Evolutionary conservation across 2,329 filamentous ascomycete species (phyloP).

Genomic region (Chaetomiaceae sp.): DNA sequence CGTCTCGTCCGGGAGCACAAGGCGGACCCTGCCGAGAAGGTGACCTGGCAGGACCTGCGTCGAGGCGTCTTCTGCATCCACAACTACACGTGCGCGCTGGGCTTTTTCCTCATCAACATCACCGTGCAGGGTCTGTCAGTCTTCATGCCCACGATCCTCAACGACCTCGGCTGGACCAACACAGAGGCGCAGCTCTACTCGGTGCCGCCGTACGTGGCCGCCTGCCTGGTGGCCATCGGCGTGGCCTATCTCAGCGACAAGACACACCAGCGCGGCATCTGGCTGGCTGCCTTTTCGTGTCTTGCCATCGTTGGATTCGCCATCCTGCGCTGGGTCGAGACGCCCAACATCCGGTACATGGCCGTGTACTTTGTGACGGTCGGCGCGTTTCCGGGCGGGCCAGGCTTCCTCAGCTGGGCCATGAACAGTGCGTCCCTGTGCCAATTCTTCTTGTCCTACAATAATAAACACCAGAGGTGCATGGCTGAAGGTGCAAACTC

Average conservation of each 20-base stretch:
- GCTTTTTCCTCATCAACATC: constrained; percentile 56
- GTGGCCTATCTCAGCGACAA: constrained; percentile 37
- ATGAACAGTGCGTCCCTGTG: constrained; percentile 42
- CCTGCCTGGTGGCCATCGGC: constrained; percentile 35
- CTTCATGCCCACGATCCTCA: constrained; percentile 45
- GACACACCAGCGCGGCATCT: constrained; percentile 37
- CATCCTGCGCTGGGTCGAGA: constrained; percentile 41
- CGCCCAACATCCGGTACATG: constrained; percentile 41
- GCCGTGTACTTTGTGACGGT: constrained; percentile 50
- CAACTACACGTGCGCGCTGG: constrained; percentile 52
- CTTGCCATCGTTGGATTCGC: constrained; percentile 46
- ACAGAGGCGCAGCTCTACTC: constrained; percentile 38
- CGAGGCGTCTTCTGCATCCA: constrained; percentile 49
- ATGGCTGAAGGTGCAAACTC: not conserved
- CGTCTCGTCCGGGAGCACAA: constrained; percentile 46
- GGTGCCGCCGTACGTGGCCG: constrained; percentile 39
- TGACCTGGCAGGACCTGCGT: constrained; percentile 44
- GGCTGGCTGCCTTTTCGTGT: constrained; percentile 34
- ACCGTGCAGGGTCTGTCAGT: constrained; percentile 49
- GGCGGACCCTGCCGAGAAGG: constrained; percentile 39
- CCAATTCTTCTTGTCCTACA: not conserved
- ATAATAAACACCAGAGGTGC: not conserved
- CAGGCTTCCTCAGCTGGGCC: constrained; percentile 52
- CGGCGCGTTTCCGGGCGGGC: constrained; percentile 52
- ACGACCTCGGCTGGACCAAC: constrained; percentile 35